Evolutionary conservation across 257 asterid genomes (phyloP).

Genomic region (Solanum infundibuliforme): DNA sequence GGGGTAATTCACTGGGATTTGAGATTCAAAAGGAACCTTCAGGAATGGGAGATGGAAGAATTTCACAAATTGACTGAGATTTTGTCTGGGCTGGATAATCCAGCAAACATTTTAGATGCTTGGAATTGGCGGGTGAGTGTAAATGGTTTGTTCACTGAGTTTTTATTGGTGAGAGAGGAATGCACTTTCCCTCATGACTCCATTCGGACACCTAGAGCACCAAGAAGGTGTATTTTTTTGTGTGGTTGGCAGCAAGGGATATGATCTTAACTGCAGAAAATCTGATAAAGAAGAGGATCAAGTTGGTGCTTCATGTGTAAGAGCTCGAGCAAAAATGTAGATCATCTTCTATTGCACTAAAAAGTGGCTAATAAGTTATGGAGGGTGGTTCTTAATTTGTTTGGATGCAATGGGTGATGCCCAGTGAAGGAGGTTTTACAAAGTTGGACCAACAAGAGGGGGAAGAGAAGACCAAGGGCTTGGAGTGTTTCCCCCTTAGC

Average conservation of each 20-base stretch:
- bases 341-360: background rate
- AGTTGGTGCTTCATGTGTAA: background rate
- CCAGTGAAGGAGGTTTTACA: background rate
- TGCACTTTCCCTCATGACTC: background rate
- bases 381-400: background rate
- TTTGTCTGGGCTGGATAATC: background rate
- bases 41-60: background rate
- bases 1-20: background rate
- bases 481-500: background rate
- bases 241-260: background rate
- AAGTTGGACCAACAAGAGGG: background rate
- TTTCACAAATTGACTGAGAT: background rate
- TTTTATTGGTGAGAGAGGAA: background rate
- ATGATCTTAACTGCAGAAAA: background rate
- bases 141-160: background rate
- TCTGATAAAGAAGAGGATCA: background rate
- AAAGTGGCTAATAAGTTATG: background rate
- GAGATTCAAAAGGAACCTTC: background rate
- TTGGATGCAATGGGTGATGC: background rate
- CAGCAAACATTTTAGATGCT: background rate
- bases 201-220: background rate
- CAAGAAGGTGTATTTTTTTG: background rate
- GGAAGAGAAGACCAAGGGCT: background rate
- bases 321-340: background rate
- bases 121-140: background rate